These are phyloP conservation scores for Colletotrichum spaethianum DNA, from an alignment of 2,329 filamentous ascomycete species.

Conservation along the genomic window DNA sequence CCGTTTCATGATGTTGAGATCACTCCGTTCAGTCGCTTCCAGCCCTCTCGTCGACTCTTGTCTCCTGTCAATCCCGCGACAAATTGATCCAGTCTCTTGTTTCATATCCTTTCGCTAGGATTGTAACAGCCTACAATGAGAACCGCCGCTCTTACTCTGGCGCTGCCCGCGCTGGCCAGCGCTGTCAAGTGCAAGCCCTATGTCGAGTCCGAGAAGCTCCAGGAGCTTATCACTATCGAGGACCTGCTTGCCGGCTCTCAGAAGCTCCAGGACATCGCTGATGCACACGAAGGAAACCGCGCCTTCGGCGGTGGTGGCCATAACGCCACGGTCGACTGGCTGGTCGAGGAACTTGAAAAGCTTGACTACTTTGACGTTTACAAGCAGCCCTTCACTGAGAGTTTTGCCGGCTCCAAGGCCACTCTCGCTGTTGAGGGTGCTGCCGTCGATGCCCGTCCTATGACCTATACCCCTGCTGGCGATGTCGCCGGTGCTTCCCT, in stretches of 20 bases:
- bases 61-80: not conserved
- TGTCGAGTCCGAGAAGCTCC: conserved; percentile 56
- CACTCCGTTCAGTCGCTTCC: not conserved
- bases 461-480: conserved; percentile 68
- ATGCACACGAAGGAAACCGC: conserved; percentile 58
- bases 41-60: not conserved
- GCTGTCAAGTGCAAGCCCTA: conserved; percentile 49
- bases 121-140: conserved; percentile 28
- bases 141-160: conserved; percentile 46
- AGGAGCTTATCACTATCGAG: conserved; percentile 55
- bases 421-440: conserved; percentile 50
- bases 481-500: conserved; percentile 55
- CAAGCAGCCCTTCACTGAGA: conserved; percentile 61
- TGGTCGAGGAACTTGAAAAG: conserved; percentile 56
- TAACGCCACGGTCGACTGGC: conserved; percentile 62
- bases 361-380: conserved; percentile 59
- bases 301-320: conserved; percentile 61
- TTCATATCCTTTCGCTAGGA: not conserved
- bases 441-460: conserved; percentile 47
- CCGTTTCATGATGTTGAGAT: too few relatives aligned
- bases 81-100: not conserved
- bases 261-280: conserved; percentile 61
- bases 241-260: conserved; percentile 59
- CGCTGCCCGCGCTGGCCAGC: conserved; percentile 44
- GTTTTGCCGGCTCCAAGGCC: conserved; percentile 52